Conservation (phyloP, 768 basidiomycete species). For the Trichaptum fuscoviolaceum region DNA sequence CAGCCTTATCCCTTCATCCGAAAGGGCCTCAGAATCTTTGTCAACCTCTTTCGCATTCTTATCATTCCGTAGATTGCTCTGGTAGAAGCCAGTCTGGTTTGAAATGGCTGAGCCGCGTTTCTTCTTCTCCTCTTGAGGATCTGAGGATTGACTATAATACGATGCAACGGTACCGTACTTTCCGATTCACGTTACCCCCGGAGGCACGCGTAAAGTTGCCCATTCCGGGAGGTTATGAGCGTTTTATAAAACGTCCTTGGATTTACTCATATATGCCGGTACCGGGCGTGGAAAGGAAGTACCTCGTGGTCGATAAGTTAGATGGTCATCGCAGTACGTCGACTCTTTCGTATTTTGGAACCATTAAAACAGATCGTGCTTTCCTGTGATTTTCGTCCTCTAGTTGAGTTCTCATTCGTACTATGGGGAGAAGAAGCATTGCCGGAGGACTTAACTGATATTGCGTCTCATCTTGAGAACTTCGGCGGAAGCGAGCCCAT, state of each 20-base stretch:
- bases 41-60: not conserved
- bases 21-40: not conserved
- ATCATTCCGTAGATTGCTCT: constrained; percentile 26
- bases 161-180: constrained; percentile 8
- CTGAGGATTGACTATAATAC: constrained; percentile 22
- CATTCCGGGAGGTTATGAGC: constrained; percentile 16
- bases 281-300: constrained; percentile 12
- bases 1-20: too few species aligned
- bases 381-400: not conserved
- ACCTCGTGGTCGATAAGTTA: constrained; percentile 13
- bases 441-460: not conserved
- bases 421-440: not conserved
- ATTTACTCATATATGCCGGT: constrained; percentile 14
- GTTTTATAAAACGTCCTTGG: constrained; percentile 1
- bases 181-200: not conserved
- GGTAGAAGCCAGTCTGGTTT: constrained; percentile 23
- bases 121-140: constrained; percentile 14
- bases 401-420: not conserved
- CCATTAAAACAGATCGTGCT: not conserved
- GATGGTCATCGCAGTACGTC: constrained; percentile 15
- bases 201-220: constrained; percentile 13
- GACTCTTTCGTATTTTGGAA: not conserved
- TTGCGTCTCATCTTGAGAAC: not conserved
- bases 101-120: constrained; percentile 21
- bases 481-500: constrained; percentile 14